Base-by-base conservation (phyloP, 2,329 filamentous ascomycete genomes). In the Diaporthe caulivora region DNA sequence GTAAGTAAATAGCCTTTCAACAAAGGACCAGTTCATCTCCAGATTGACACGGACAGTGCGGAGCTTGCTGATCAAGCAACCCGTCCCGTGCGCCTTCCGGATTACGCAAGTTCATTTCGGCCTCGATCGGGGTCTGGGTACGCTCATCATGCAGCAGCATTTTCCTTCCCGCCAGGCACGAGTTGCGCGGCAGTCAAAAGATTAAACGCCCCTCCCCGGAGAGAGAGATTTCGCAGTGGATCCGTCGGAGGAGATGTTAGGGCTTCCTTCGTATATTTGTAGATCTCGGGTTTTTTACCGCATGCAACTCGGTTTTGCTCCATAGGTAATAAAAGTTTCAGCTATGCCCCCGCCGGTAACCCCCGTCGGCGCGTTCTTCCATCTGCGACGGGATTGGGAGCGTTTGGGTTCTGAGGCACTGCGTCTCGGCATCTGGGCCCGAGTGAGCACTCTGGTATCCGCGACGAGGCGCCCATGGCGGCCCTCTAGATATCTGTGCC, bases 271-370 rank as follows among this genome's bases (percentile, higher is more conserved):
- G 44, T 51, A 51, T 65, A 37, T 51, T 44, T 51, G 47, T 67
- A 67, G 47, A 67, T 67, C 47, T 53, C 47, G 62, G 62, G 15
- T 31, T 31, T 67, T 67, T 67, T 53, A 29, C 44, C 47, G 9
- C 62, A 18, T 67, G 31, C 62, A 53, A 67, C 29, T 40, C 21
- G 47, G 31, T 47, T 53, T 67, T n/a, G n/a, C 62, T 26, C 62
- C 62, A 67, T 67, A 65, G 37, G 13, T 37, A 40, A 67, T 67
- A 40, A 67, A 67, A 67, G 44, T 67, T 67, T 53, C 62, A 53
- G 47, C 7, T 4, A 24, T 37, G 62, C 44, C 62, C 57, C 62
- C 62, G 62, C 62, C 47, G 31, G 47, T 21, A 37, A 67, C 31
- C 29, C 53, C 62, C 62, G 62, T 13, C n/a, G 21, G 47, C 47